Base-by-base conservation (phyloP, 192 early-diverging fungal genomes). In the Backusella mclennaniae region DNA sequence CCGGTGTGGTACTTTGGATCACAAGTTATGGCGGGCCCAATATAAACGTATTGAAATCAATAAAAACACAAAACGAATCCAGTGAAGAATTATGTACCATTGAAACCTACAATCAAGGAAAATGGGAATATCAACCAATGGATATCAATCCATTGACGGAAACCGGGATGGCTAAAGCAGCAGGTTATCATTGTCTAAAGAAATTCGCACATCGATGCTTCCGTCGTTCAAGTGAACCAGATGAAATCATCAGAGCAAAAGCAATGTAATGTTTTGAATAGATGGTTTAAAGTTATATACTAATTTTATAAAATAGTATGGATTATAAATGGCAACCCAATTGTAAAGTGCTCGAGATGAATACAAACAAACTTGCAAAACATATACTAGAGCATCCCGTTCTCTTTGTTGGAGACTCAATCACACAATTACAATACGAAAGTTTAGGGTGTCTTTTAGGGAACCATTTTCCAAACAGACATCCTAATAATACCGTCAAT, bases 331-430 rank as follows among this genome's bases (percentile, higher is more conserved):
- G 82, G 82, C 21, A 77, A 56, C 82, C 82, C 1, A 14, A 36
- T n/a, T 83, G 82, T 49, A 41, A 35, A 38, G 21, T 80, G 17
- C 66, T 80, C 3, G 23, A 52, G 39, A 67, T 83, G 14, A 46
- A 83, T 53, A 35, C 73, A 35, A 17, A 69, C 2, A 21, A 35
- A 14, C 46, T 83, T 19, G 56, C 77, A 39, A 35, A 69, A 2
- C 82, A 83, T n/a, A 38, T 83, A 19, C 39, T 66, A 35, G 66
- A 77, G 8, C 74, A 83, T 29, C 78, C 82, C 14, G 31, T 83
- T 8, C 67, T 83, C 31, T 66, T 83, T 11, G 68, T 83, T 17
- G 82, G 82, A 26, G 82, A 83, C 35, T 80, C 78, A 9, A 79
- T 83, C 33, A 79, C 78, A 46, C 74, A 80, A 33, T 35, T 79